These are phyloP conservation scores for Zoysia pacifica DNA, from an alignment of 176 grass and related monocot genomes.

Conservation along the genomic window DNA sequence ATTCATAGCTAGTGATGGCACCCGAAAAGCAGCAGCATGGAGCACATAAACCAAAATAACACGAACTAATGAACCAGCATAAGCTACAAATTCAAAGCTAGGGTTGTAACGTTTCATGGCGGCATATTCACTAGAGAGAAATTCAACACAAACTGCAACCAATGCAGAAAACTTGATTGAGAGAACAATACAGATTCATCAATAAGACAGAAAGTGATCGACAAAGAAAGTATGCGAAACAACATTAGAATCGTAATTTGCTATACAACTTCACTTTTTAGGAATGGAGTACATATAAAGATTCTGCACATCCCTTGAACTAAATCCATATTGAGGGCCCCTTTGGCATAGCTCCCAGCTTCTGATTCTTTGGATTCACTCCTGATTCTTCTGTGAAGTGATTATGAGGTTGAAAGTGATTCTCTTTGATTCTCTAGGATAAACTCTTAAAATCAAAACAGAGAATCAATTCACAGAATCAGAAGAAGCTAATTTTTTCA, in stretches of 20 bases:
- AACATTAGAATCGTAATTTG: neutral
- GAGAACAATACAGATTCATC: neutral
- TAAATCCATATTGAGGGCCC: neutral
- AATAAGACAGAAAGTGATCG: neutral
- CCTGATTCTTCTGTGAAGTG: too few species aligned
- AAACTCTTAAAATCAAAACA: too few species aligned
- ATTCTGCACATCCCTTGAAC: neutral
- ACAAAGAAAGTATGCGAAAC: neutral
- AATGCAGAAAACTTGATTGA: slow-evolving; percentile 9
- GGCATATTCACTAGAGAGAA: slow-evolving; percentile 1
- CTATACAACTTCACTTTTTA: neutral
- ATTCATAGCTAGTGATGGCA: neutral
- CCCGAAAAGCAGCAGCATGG: neutral
- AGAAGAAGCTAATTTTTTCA: too few species aligned
- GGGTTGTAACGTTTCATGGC: neutral
- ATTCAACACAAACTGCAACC: slow-evolving; percentile 17
- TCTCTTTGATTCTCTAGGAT: too few species aligned
- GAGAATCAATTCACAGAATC: too few species aligned
- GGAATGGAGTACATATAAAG: neutral
- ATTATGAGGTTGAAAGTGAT: too few species aligned
- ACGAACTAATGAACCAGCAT: neutral
- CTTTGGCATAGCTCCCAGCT: too few species aligned
- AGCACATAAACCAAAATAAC: slow-evolving; percentile 1
- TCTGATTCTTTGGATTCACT: too few species aligned
- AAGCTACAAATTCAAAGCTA: neutral